Conservation (phyloP, 2,329 filamentous ascomycete genomes). For the Aspergillus persii region DNA sequence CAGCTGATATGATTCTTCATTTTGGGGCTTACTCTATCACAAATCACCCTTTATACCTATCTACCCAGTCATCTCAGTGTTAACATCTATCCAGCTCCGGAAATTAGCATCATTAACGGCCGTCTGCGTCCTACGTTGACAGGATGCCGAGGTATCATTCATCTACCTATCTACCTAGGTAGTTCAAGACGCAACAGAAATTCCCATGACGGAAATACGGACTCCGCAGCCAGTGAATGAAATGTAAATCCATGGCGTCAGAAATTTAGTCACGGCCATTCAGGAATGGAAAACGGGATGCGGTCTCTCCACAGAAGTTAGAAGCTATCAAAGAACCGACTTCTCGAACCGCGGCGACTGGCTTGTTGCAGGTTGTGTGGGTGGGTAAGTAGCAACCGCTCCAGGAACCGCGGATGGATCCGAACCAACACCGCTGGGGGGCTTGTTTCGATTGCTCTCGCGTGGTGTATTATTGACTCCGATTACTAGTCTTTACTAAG, state of each 20-base stretch:
- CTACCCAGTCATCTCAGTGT: not conserved
- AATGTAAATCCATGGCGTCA: not conserved
- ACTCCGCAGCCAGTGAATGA: not conserved
- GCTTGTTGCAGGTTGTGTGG: constrained; percentile 29
- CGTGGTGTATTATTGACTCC: constrained; percentile 15
- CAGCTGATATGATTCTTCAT: not conserved
- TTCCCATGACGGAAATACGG: not conserved
- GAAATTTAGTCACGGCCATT: constrained; percentile 3
- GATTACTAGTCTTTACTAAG: not conserved
- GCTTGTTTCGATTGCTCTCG: constrained; percentile 20
- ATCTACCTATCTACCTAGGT: too few relatives aligned
- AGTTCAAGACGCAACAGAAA: not conserved
- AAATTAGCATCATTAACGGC: not conserved
- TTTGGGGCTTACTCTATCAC: not conserved
- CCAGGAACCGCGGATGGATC: constrained; percentile 32
- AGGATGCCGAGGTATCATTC: too few relatives aligned
- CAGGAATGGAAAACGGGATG: constrained; percentile 5
- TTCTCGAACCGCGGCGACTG: constrained; percentile 26
- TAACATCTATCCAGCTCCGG: not conserved
- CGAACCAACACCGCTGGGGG: constrained; percentile 23
- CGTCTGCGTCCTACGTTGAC: not conserved
- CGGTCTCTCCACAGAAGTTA: not conserved
- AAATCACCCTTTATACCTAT: not conserved
- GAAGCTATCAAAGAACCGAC: constrained; percentile 24
- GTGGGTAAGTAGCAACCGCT: constrained; percentile 25